Evolutionary conservation across 306 rosid species (phyloP).

Genomic region (Castanea crenata): DNA sequence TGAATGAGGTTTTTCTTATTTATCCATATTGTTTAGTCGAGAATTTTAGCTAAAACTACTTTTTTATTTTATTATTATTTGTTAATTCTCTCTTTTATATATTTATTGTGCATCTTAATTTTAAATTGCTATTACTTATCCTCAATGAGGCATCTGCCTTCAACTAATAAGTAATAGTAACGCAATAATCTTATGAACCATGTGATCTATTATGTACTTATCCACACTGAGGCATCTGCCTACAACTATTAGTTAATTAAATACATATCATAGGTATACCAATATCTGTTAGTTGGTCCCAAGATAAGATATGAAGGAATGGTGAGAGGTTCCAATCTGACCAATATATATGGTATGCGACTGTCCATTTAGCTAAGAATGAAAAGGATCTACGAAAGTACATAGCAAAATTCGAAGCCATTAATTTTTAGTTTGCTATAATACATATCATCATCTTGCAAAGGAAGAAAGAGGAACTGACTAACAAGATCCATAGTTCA

Average conservation of each 20-base stretch:
- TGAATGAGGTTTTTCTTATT: too few relatives aligned
- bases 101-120: too few relatives aligned
- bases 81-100: too few relatives aligned
- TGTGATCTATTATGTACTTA: too few relatives aligned
- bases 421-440: background rate
- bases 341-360: background rate
- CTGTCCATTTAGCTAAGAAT: background rate
- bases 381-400: background rate
- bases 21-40: too few relatives aligned
- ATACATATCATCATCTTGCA: background rate
- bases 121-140: too few relatives aligned
- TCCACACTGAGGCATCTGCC: background rate
- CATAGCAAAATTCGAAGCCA: background rate
- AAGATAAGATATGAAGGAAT: background rate
- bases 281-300: background rate
- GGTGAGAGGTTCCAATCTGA: background rate
- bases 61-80: too few relatives aligned
- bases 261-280: background rate
- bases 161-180: too few relatives aligned
- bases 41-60: too few relatives aligned
- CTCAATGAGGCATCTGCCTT: too few relatives aligned
- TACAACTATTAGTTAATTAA: background rate
- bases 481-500: background rate
- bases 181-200: too few relatives aligned
- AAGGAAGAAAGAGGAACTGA: background rate